These are phyloP conservation scores for Maudiozyma serrabonitensis DNA, from an alignment of 805 yeast genomes.

Conservation along the genomic window DNA sequence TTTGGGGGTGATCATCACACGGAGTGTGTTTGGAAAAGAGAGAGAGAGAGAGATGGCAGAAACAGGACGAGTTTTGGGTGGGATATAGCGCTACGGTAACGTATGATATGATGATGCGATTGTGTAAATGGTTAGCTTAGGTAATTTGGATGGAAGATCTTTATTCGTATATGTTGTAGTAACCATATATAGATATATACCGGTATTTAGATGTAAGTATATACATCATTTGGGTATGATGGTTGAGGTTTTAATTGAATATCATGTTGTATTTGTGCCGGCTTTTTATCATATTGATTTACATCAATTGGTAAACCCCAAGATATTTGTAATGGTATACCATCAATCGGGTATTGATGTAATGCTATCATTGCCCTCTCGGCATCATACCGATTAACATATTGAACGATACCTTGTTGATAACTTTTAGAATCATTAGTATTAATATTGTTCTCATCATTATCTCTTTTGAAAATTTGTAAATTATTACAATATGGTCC, in stretches of 20 bases:
- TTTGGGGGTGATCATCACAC: too few relatives aligned
- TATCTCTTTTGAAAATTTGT: slow-evolving; percentile 33
- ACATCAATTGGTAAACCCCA: slow-evolving; percentile 57
- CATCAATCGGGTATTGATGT: slow-evolving; percentile 87
- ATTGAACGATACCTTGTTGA: slow-evolving; percentile 68
- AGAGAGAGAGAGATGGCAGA: too few relatives aligned
- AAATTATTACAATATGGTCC: slow-evolving; percentile 60
- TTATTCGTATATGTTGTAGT: too few relatives aligned
- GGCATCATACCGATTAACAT: slow-evolving; percentile 65
- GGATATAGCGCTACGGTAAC: too few relatives aligned
- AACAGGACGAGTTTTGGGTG: too few relatives aligned
- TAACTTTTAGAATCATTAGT: not conserved
- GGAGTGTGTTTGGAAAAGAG: too few relatives aligned
- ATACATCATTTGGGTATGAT: slow-evolving; percentile 8
- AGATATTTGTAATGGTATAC: slow-evolving; percentile 69
- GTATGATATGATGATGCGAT: too few relatives aligned
- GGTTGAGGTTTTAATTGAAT: slow-evolving; percentile 10
- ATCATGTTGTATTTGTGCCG: too few relatives aligned
- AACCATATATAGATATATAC: not conserved
- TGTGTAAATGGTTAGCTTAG: too few relatives aligned
- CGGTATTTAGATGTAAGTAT: slow-evolving; percentile 3
- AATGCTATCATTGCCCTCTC: slow-evolving; percentile 76
- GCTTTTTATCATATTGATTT: too few relatives aligned
- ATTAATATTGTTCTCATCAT: slow-evolving; percentile 38
- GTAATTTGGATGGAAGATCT: too few relatives aligned